Conservation (phyloP, 1,284 basidiomycete species). For the Rhodotorula sp. region DNA sequence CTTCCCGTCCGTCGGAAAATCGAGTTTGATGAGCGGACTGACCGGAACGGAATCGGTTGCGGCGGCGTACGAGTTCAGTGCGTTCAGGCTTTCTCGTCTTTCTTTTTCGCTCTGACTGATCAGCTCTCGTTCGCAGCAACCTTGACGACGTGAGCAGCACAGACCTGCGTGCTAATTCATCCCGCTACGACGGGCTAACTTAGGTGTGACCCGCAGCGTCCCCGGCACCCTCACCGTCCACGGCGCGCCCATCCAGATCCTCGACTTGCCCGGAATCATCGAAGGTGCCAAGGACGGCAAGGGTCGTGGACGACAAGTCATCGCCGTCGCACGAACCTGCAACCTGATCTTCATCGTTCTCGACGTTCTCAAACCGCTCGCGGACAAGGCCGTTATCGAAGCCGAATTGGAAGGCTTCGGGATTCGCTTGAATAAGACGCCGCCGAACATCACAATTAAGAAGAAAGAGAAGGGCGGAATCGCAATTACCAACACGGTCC, state of each 20-base stretch:
- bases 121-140: slow-evolving; percentile 50
- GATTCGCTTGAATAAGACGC: slow-evolving; percentile 91
- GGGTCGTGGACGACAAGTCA: slow-evolving; percentile 93
- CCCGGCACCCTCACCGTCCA: slow-evolving; percentile 93
- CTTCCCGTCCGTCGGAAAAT: slow-evolving; percentile 61
- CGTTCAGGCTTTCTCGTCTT: not conserved
- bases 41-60: slow-evolving; percentile 96
- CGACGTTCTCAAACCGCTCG: slow-evolving; percentile 94
- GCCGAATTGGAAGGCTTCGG: slow-evolving; percentile 49
- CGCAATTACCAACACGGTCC: slow-evolving; percentile 91
- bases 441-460: slow-evolving; percentile 73
- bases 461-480: slow-evolving; percentile 89
- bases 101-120: not conserved
- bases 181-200: not conserved
- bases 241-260: slow-evolving; percentile 77
- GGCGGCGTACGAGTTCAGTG: slow-evolving; percentile 72
- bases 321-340: slow-evolving; percentile 92
- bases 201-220: slow-evolving; percentile 55
- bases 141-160: slow-evolving; percentile 44
- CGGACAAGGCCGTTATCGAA: slow-evolving; percentile 69
- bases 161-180: not conserved
- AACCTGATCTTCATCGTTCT: slow-evolving; percentile 98
- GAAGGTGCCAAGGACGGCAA: slow-evolving; percentile 98
- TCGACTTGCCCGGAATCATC: slow-evolving; percentile 75
- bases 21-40: slow-evolving; percentile 94